A percentile compares a stretch with the other conserved stretches of the same genome.
Evolutionary conservation across 2,329 filamentous ascomycete genomes (phyloP).

Genomic region (Pseudocercospora crystallina): DNA sequence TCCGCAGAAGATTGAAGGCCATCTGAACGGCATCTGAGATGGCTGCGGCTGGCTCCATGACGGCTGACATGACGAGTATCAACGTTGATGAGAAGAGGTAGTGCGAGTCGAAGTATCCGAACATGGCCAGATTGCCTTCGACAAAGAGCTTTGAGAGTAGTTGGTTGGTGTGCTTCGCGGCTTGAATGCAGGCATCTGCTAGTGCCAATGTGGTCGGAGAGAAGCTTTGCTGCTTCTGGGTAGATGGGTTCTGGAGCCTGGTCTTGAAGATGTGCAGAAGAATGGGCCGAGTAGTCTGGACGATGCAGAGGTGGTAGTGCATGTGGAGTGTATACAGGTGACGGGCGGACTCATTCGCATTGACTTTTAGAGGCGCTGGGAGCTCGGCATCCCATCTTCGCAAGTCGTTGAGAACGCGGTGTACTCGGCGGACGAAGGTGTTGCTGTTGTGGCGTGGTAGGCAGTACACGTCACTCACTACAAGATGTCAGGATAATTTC

Average conservation of each 20-base stretch:
- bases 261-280: slow-evolving; percentile 35
- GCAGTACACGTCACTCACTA: slow-evolving; percentile 27
- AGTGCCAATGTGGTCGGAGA: slow-evolving; percentile 35
- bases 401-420: slow-evolving; percentile 39
- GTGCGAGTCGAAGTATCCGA: slow-evolving; percentile 50
- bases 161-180: slow-evolving; percentile 46
- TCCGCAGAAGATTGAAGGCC: slow-evolving; percentile 40
- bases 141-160: slow-evolving; percentile 49
- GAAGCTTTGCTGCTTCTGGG: slow-evolving; percentile 20
- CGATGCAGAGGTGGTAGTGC: slow-evolving; percentile 38
- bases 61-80: slow-evolving; percentile 45
- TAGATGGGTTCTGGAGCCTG: not conserved
- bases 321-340: slow-evolving; percentile 39
- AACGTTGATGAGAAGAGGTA: slow-evolving; percentile 51
- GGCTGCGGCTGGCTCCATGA: slow-evolving; percentile 35
- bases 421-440: slow-evolving; percentile 39
- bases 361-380: slow-evolving; percentile 35
- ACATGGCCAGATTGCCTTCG: slow-evolving; percentile 48
- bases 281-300: slow-evolving; percentile 37
- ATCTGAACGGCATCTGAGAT: slow-evolving; percentile 43
- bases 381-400: slow-evolving; percentile 40
- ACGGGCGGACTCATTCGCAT: slow-evolving; percentile 30
- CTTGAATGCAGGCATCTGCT: slow-evolving; percentile 45
- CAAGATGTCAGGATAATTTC: slow-evolving; percentile 7
- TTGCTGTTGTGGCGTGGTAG: slow-evolving; percentile 24